Percentiles rank a stretch among this genome's conserved stretches.
These are phyloP conservation scores for Aphanomyces stellatus DNA, from an alignment of 352 stramenopile genomes.

Conservation along the genomic window DNA sequence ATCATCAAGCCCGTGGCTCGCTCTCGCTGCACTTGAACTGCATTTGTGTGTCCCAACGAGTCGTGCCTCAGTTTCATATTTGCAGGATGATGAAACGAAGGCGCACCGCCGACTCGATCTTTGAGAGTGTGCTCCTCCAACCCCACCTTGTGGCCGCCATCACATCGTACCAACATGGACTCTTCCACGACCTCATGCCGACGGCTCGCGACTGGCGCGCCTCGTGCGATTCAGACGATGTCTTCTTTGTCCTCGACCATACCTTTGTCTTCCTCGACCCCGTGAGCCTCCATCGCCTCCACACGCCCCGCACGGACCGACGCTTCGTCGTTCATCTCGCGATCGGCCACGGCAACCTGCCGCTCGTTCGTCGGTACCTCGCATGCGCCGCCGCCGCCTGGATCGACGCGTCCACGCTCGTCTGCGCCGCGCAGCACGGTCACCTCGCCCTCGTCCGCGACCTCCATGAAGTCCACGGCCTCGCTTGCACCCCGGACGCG, in stretches of 20 bases:
- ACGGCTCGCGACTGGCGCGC: background rate
- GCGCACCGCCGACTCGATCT: background rate
- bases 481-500: constrained; percentile 19
- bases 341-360: background rate
- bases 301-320: background rate
- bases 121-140: background rate
- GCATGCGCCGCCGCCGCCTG: background rate
- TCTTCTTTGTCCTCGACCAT: constrained; percentile 13
- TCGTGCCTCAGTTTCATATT: background rate
- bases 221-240: background rate
- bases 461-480: constrained; percentile 14
- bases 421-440: constrained; percentile 15
- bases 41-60: too few relatives aligned
- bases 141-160: background rate
- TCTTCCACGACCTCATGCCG: constrained; percentile 7
- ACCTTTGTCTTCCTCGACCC: constrained; percentile 8
- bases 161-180: constrained; percentile 4
- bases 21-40: too few relatives aligned
- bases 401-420: constrained; percentile 4
- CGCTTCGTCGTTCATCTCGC: constrained; percentile 9
- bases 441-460: constrained; percentile 20
- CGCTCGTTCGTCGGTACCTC: background rate
- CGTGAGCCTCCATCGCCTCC: constrained; percentile 9
- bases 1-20: background rate
- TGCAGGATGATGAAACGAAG: constrained; percentile 6